Evolutionary conservation across 768 basidiomycete species (phyloP), one percentile per base, ranked within the genome.

Genomic region (Daedaleopsis sinensis): DNA sequence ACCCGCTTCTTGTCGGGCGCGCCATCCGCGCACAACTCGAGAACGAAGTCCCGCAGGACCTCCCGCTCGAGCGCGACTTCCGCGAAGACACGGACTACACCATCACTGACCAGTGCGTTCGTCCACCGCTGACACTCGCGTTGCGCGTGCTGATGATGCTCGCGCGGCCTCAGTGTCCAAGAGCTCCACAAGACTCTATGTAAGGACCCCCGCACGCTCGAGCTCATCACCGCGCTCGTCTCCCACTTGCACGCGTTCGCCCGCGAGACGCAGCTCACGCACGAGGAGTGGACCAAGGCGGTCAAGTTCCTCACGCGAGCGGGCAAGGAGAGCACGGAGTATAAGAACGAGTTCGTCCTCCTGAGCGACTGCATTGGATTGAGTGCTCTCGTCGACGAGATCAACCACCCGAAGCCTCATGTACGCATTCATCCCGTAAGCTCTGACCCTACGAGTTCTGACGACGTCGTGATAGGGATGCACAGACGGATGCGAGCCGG

Each of bases 271-370:
- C 58, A 58, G 55, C 71, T 75, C 19, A 75, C 77, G n/a, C 76
- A 76, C 49, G 72, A 68, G 9, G 78, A 79, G 62, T 79, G 78
- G 78, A 68, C 70, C 56, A 59, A 61, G 16, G 72, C 74, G 8
- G 70, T 78, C 60, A 66, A 73, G 62, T 75, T 77, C 71, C 70
- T 79, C 46, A 78, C 77, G 9, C 68, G 70, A 9, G 74, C 72
- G 15, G 78, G 78, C 13, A 73, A 78, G 66, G 76, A 76, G 68
- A 76, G 76, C 69, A 74, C 76, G 19, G 68, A 70, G 27, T 68
- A 66, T 64, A 71, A 71, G 68, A 73, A 74, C 66, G 78, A 79
- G 68, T 77, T 79, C 58, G 74, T 79, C 58, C 72, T 79, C 19
- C 68, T 79, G 21, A 75, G 73, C 58, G 78, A 79, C 60, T 73